Conservation (phyloP, 73 alveolate genomes). For the Paramecium sexaurelia region DNA sequence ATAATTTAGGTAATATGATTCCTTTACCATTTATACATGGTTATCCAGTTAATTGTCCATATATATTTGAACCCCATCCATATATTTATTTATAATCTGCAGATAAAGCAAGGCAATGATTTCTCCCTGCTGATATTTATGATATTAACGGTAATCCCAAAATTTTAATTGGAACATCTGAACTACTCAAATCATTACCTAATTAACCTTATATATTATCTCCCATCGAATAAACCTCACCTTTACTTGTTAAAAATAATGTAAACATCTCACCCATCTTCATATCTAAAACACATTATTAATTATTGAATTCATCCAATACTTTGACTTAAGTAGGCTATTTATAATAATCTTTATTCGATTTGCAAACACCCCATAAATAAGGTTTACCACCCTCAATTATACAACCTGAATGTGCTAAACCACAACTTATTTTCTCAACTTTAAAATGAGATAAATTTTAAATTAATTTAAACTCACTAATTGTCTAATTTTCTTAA, state of each 20-base stretch:
- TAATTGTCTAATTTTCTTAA: conserved; percentile 58
- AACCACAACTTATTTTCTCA: conserved; percentile 64
- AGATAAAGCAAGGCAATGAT: conserved; percentile 78
- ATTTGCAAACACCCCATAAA: conserved; percentile 55
- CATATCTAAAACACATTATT: conserved; percentile 51
- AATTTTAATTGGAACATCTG: conserved; percentile 54
- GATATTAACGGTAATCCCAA: conserved; percentile 68
- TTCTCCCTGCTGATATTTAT: conserved; percentile 80
- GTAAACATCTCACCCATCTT: conserved; percentile 65
- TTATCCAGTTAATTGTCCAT: conserved; percentile 74
- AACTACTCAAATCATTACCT: conserved; percentile 86
- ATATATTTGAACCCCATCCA: conserved; percentile 85
- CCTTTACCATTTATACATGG: not conserved
- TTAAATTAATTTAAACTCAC: conserved; percentile 55
- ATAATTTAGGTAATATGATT: not conserved
- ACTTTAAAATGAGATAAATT: conserved; percentile 19
- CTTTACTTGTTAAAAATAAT: conserved; percentile 56
- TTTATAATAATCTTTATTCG: conserved; percentile 47
- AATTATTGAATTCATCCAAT: not conserved
- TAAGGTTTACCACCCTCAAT: conserved; percentile 55
- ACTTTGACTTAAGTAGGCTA: conserved; percentile 28
- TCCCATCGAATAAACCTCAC: conserved; percentile 93
- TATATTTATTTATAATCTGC: conserved; percentile 69
- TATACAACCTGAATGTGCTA: conserved; percentile 64
- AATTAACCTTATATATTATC: conserved; percentile 89